Evolutionary conservation across 495 filamentous ascomycete species (phyloP).

Genomic region (Penicillium crystallinum): DNA sequence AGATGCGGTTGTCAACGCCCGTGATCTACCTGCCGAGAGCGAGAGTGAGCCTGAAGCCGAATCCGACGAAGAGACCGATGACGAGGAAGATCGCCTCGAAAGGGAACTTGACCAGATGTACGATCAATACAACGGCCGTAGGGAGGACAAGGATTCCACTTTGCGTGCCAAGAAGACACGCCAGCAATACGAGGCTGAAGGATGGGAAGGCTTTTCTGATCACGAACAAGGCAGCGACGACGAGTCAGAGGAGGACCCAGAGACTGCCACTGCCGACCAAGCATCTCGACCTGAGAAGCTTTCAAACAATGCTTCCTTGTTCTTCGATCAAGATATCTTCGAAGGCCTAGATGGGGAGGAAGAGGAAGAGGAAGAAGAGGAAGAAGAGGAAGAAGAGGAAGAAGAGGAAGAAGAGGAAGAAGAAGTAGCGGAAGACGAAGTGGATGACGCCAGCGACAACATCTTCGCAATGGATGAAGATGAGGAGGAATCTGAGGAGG

Average conservation of each 20-base stretch:
- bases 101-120: slow-evolving; percentile 81
- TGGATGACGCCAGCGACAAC: too few species aligned
- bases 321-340: slow-evolving; percentile 96
- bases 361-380: slow-evolving; percentile 39
- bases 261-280: slow-evolving; percentile 46
- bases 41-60: slow-evolving; percentile 57
- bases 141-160: slow-evolving; percentile 74
- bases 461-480: slow-evolving; percentile 23
- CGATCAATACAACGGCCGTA: slow-evolving; percentile 74
- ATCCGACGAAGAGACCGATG: slow-evolving; percentile 60
- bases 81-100: slow-evolving; percentile 78
- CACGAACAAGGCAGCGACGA: slow-evolving; percentile 47
- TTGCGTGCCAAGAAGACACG: slow-evolving; percentile 82
- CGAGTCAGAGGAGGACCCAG: slow-evolving; percentile 49
- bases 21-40: slow-evolving; percentile 57
- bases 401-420: slow-evolving; percentile 41
- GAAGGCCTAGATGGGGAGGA: slow-evolving; percentile 63
- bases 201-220: slow-evolving; percentile 88
- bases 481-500: slow-evolving; percentile 9
- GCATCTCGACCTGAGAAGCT: slow-evolving; percentile 48
- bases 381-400: slow-evolving; percentile 33
- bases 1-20: slow-evolving; percentile 68
- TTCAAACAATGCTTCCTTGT: slow-evolving; percentile 75
- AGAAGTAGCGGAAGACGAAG: too few species aligned
- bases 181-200: slow-evolving; percentile 75